Percentiles rank a stretch among this genome's conserved stretches.
Evolutionary conservation across 2,329 filamentous ascomycete genomes (phyloP).

Genomic region (Zalaria sp.): DNA sequence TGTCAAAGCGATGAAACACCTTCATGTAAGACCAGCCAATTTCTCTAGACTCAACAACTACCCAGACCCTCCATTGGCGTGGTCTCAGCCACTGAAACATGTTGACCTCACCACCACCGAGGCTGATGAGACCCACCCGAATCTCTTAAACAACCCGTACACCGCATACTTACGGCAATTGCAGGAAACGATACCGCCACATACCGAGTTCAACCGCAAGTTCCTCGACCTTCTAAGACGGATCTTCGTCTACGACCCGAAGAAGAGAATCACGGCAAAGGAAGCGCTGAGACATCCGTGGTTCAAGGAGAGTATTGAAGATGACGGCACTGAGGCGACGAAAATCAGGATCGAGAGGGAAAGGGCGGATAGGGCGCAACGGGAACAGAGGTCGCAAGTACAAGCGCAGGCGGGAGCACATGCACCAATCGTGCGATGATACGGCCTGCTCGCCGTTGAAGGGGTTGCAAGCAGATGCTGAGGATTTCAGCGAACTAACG

Average conservation of each 20-base stretch:
- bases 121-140: neutral
- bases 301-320: constrained; percentile 50
- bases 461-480: too few relatives aligned
- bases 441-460: too few relatives aligned
- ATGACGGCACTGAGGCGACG: constrained; percentile 38
- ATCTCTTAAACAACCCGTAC: constrained; percentile 1
- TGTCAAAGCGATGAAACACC: constrained; percentile 53
- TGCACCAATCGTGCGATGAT: too few relatives aligned
- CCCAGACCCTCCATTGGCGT: constrained; percentile 2
- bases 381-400: neutral
- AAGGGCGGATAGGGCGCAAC: constrained; percentile 3
- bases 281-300: constrained; percentile 51
- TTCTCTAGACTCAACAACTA: neutral
- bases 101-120: neutral
- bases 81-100: neutral
- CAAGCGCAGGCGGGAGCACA: too few relatives aligned
- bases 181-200: constrained; percentile 49
- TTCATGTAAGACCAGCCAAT: constrained; percentile 31
- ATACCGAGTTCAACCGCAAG: constrained; percentile 44
- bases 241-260: constrained; percentile 55
- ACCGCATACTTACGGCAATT: constrained; percentile 11
- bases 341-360: constrained; percentile 8
- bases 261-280: constrained; percentile 49
- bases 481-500: too few relatives aligned
- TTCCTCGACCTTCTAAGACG: constrained; percentile 48